phyloP scores from a whole-genome alignment of 345 rosid genomes.

The sweet orange (Citrus sinensis) region DVS_A1.0 CM039164.1:1427001-1427500 shows the following conservation, averaged over 20 bases:
- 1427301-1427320: neutral
- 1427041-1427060: conserved; percentile 24
- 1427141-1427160: conserved; percentile 38
- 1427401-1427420: conserved; percentile 55
- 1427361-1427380: neutral
- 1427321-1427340: neutral
- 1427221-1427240: conserved; percentile 64
- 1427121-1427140: conserved; percentile 19
- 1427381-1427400: conserved; percentile 41
- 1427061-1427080: conserved; percentile 32
- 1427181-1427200: conserved; percentile 39
- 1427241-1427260: conserved; percentile 35
- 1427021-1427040: conserved; percentile 26
- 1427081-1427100: conserved; percentile 29
- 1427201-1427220: conserved; percentile 54
- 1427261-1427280: conserved; percentile 36
- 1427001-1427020: conserved; percentile 15
- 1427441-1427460: neutral
- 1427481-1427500: neutral
- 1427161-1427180: conserved; percentile 38
- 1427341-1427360: conserved; percentile 30
- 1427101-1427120: conserved; percentile 15
- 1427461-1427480: neutral
- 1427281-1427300: conserved; percentile 48
- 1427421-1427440: conserved; percentile 61